Conservation (phyloP, 305 asterid species). For the Andrographis paniculata region DNA sequence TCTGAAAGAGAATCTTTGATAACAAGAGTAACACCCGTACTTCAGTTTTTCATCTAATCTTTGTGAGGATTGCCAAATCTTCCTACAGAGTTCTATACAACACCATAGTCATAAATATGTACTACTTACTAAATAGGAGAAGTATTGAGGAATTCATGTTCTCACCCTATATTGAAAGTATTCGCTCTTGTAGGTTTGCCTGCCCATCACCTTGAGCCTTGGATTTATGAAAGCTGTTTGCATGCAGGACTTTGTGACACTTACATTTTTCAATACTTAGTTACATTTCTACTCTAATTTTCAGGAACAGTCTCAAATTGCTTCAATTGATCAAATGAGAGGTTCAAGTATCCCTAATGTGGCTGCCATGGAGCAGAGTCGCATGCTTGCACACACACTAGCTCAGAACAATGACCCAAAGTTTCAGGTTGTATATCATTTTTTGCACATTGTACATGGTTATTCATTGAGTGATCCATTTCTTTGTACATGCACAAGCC, state of each 20-base stretch:
- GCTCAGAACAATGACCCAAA: conserved; percentile 95
- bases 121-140: neutral
- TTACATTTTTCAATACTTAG: neutral
- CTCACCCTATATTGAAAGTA: no score
- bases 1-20: no score
- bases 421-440: conserved; percentile 64
- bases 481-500: no score
- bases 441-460: neutral
- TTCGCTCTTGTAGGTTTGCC: no score
- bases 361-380: conserved; percentile 93
- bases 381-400: conserved; percentile 86
- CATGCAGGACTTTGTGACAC: neutral
- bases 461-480: no score
- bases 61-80: neutral
- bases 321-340: conserved; percentile 61
- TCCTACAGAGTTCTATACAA: no score
- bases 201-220: no score
- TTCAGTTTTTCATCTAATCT: no score
- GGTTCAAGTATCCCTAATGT: conserved; percentile 47
- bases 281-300: conserved; percentile 11
- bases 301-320: conserved; percentile 86
- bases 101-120: neutral
- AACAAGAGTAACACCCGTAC: no score
- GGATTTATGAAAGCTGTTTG: no score
- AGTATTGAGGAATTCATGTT: no score